Percentiles rank a stretch among this genome's conserved stretches.
Conservation (phyloP, 2,329 filamentous ascomycete species). For the Diaporthe batatas region DNA sequence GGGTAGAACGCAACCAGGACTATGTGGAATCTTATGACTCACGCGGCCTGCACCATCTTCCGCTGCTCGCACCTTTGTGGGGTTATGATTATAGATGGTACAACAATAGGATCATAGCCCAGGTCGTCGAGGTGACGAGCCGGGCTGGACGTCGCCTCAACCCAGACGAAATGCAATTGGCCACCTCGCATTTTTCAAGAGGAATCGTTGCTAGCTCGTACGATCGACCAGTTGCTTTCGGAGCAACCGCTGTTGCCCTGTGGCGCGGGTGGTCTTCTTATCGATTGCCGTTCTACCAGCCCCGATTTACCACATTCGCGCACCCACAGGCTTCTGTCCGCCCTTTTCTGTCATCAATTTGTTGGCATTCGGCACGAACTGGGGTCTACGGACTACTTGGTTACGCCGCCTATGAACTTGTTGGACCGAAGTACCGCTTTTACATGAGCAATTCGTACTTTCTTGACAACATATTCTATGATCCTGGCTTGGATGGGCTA, state of each 20-base stretch:
- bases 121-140: background rate
- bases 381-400: slow-evolving; percentile 18
- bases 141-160: slow-evolving; percentile 23
- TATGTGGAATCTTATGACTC: slow-evolving; percentile 19
- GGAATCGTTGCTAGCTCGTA: slow-evolving; percentile 28
- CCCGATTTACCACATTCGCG: slow-evolving; percentile 8
- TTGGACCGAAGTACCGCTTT: background rate
- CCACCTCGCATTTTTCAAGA: slow-evolving; percentile 10
- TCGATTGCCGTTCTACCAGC: slow-evolving; percentile 34
- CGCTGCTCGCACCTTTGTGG: slow-evolving; percentile 27
- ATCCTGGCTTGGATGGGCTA: slow-evolving; percentile 1
- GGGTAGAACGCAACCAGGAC: background rate
- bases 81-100: slow-evolving; percentile 21
- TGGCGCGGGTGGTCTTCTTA: slow-evolving; percentile 24
- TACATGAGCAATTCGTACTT: slow-evolving; percentile 14
- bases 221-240: slow-evolving; percentile 22
- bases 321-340: slow-evolving; percentile 21
- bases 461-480: background rate
- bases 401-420: background rate
- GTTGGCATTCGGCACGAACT: slow-evolving; percentile 17
- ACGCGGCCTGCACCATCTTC: background rate
- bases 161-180: slow-evolving; percentile 12
- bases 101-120: background rate
- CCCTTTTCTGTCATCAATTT: slow-evolving; percentile 1
- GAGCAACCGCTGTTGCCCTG: slow-evolving; percentile 11